Conservation (phyloP, 1,139 yeast genomes). For the Yamadazyma diddensiae region DNA sequence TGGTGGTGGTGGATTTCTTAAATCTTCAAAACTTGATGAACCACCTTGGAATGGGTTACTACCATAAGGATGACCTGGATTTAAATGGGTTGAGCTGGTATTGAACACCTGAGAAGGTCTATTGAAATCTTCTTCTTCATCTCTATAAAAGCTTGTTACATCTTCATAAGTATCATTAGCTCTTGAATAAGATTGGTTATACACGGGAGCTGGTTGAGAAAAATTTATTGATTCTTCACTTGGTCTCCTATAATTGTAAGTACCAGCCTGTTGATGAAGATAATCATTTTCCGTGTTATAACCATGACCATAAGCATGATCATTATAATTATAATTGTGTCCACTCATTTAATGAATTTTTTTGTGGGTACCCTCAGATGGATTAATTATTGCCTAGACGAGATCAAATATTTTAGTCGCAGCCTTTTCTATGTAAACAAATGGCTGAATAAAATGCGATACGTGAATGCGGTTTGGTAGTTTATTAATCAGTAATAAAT, state of each 20-base stretch:
- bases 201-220: constrained; percentile 33
- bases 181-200: constrained; percentile 14
- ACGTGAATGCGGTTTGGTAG: no score
- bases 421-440: constrained; percentile 8
- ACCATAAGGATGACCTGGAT: constrained; percentile 7
- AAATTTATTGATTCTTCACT: constrained; percentile 26
- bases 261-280: constrained; percentile 9
- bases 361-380: no score
- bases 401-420: constrained; percentile 2
- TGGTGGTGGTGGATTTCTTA: constrained; percentile 14
- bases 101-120: constrained; percentile 24
- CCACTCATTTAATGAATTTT: constrained; percentile 7
- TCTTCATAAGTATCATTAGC: constrained; percentile 21
- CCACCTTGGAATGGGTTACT: constrained; percentile 18
- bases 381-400: constrained; percentile 7
- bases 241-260: constrained; percentile 11
- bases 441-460: constrained; percentile 13
- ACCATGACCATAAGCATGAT: constrained; percentile 1
- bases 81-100: constrained; percentile 18
- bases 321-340: constrained; percentile 6
- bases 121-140: constrained; percentile 11
- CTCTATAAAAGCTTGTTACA: constrained; percentile 15
- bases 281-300: neutral
- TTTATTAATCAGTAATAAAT: no score
- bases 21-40: constrained; percentile 12